phyloP scores from a whole-genome alignment of 2,329 filamentous ascomycete species.

The Colletotrichum caudatum region DNA sequence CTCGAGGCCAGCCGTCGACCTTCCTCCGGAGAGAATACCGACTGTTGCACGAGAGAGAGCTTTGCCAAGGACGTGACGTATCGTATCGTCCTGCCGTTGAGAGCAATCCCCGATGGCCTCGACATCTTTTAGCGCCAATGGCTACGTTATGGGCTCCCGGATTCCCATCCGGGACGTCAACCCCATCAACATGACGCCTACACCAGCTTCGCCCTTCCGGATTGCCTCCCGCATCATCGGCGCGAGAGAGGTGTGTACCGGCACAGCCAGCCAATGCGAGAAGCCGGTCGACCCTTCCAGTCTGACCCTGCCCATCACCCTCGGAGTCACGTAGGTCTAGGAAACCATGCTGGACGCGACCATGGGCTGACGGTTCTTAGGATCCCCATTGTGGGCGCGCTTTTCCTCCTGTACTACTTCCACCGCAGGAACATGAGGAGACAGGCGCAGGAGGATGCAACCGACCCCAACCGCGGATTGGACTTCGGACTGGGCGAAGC shows the following conservation, averaged over 20 bases:
- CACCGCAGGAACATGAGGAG: conserved; percentile 83
- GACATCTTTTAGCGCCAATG: conserved; percentile 41
- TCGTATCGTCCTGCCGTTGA: not conserved
- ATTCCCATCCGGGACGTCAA: conserved; percentile 44
- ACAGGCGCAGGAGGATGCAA: conserved; percentile 80
- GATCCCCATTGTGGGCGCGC: conserved; percentile 77
- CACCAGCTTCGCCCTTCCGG: conserved; percentile 2
- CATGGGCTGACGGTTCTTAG: conserved; percentile 60
- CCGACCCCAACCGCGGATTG: conserved; percentile 89
- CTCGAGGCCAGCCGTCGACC: conserved; percentile 4
- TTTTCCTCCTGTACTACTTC: conserved; percentile 78
- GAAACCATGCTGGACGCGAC: not conserved
- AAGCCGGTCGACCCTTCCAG: conserved; percentile 67
- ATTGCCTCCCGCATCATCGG: conserved; percentile 43
- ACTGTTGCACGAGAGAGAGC: conserved; percentile 22
- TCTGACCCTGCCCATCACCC: conserved; percentile 74
- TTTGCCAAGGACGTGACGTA: not conserved
- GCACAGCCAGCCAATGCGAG: conserved; percentile 63
- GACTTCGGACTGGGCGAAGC: conserved; percentile 86
- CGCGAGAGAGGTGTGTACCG: conserved; percentile 37
- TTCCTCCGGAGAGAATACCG: conserved; percentile 16
- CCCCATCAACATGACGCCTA: conserved; percentile 26
- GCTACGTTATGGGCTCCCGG: conserved; percentile 46
- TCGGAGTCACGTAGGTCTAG: conserved; percentile 77
- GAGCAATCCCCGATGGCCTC: conserved; percentile 29